Evolutionary conservation across 2,329 filamentous ascomycete species (phyloP).

Genomic region (Stachybotrys echinatus): DNA sequence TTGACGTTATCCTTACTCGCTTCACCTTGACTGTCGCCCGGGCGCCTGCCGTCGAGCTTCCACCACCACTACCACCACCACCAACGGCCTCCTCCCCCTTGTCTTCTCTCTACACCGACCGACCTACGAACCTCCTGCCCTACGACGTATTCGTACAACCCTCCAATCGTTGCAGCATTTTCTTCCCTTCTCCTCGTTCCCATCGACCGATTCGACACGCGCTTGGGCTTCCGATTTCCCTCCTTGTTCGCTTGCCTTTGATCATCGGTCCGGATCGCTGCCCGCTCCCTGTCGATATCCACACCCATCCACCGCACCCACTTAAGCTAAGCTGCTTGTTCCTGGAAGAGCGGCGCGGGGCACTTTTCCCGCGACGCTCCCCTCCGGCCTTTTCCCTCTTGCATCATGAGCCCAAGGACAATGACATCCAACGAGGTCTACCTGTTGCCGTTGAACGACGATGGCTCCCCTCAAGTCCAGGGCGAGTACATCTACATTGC

Average conservation of each 20-base stretch:
- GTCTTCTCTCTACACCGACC: background rate
- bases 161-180: too few species aligned
- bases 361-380: background rate
- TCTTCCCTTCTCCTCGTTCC: background rate
- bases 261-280: background rate
- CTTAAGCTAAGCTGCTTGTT: background rate
- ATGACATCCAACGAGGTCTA: slow-evolving; percentile 72
- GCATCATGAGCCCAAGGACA: slow-evolving; percentile 53
- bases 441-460: slow-evolving; percentile 83
- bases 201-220: background rate
- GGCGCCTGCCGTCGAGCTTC: background rate
- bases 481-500: slow-evolving; percentile 91
- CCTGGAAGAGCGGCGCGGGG: slow-evolving; percentile 3
- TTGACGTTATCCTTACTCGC: background rate
- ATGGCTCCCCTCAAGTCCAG: slow-evolving; percentile 83
- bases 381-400: slow-evolving; percentile 18
- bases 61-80: background rate
- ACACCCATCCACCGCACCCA: background rate
- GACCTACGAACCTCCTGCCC: background rate
- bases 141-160: background rate
- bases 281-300: background rate
- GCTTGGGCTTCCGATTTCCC: background rate
- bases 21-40: background rate
- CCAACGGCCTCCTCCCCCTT: background rate
- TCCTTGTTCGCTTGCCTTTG: background rate